Percentiles rank a stretch among this genome's conserved stretches.
These are phyloP conservation scores for Trametes villosa DNA, from an alignment of 768 basidiomycete genomes.

Conservation along the genomic window DNA sequence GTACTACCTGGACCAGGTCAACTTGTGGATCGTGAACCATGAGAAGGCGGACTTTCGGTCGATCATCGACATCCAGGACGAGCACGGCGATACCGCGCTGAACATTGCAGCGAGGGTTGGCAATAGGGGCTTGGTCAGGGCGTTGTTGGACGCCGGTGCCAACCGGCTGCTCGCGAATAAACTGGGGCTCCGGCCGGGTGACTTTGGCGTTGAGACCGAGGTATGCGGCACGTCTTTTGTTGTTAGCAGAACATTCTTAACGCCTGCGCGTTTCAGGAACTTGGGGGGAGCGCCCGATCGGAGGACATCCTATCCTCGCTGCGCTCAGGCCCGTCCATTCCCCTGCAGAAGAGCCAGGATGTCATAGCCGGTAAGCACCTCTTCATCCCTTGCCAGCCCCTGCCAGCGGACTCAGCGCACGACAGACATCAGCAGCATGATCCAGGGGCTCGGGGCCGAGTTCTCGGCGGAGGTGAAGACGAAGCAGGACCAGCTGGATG, in stretches of 20 bases:
- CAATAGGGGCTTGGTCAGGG: slow-evolving; percentile 82
- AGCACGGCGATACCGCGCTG: slow-evolving; percentile 93
- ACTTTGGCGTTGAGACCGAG: slow-evolving; percentile 94
- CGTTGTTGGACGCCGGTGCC: slow-evolving; percentile 90
- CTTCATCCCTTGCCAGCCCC: neutral
- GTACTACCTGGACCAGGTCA: slow-evolving; percentile 90
- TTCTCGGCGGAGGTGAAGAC: slow-evolving; percentile 83
- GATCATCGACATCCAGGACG: slow-evolving; percentile 89
- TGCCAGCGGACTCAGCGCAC: slow-evolving; percentile 16
- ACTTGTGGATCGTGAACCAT: slow-evolving; percentile 82
- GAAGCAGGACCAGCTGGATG: slow-evolving; percentile 88
- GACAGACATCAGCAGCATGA: slow-evolving; percentile 83
- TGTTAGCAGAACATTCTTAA: neutral
- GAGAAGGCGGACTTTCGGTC: slow-evolving; percentile 77
- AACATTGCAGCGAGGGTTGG: slow-evolving; percentile 96
- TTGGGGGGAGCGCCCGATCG: slow-evolving; percentile 68
- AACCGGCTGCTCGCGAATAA: slow-evolving; percentile 91
- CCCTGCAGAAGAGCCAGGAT: slow-evolving; percentile 88
- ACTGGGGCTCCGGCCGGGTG: slow-evolving; percentile 88
- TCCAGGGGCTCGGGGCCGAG: slow-evolving; percentile 75
- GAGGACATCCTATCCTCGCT: slow-evolving; percentile 82
- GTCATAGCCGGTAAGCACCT: slow-evolving; percentile 67
- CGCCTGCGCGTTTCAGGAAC: slow-evolving; percentile 49
- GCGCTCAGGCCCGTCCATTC: slow-evolving; percentile 72
- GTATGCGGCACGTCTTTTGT: slow-evolving; percentile 45